Conservation (phyloP, 2,329 filamentous ascomycete genomes). For the Blastomyces silverae region DNA sequence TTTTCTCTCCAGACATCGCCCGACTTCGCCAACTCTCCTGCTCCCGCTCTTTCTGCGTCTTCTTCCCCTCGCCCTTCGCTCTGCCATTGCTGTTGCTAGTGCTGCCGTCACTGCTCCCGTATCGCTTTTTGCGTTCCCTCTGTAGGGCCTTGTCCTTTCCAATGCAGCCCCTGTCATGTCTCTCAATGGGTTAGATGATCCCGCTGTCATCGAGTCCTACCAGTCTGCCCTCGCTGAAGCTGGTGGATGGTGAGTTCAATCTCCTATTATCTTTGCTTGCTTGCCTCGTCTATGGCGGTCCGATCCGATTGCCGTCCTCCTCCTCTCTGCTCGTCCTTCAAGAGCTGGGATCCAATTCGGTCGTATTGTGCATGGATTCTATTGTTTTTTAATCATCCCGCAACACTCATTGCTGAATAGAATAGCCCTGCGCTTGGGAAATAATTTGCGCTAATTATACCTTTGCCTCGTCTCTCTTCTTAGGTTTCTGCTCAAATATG, state of each 20-base stretch:
- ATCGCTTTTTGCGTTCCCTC: conserved; percentile 9
- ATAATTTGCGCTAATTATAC: conserved; percentile 9
- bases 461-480: conserved; percentile 15
- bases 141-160: conserved; percentile 15
- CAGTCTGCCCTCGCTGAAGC: conserved; percentile 71
- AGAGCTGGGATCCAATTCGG: neutral
- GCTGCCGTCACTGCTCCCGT: conserved; percentile 1
- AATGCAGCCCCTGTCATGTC: conserved; percentile 58
- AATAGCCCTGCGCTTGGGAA: neutral
- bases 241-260: conserved; percentile 76
- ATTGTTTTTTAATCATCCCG: conserved; percentile 4
- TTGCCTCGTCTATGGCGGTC: neutral
- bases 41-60: conserved; percentile 9
- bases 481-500: conserved; percentile 94
- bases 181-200: conserved; percentile 85
- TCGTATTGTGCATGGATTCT: neutral
- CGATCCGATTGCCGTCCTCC: neutral
- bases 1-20: conserved; percentile 7
- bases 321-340: neutral
- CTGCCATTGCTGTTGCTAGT: neutral
- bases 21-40: neutral
- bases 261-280: neutral
- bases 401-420: conserved; percentile 6
- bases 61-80: conserved; percentile 4
- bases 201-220: conserved; percentile 75